Base-by-base conservation (phyloP, 805 yeast genomes). In the Starmerella stigmatis region DNA sequence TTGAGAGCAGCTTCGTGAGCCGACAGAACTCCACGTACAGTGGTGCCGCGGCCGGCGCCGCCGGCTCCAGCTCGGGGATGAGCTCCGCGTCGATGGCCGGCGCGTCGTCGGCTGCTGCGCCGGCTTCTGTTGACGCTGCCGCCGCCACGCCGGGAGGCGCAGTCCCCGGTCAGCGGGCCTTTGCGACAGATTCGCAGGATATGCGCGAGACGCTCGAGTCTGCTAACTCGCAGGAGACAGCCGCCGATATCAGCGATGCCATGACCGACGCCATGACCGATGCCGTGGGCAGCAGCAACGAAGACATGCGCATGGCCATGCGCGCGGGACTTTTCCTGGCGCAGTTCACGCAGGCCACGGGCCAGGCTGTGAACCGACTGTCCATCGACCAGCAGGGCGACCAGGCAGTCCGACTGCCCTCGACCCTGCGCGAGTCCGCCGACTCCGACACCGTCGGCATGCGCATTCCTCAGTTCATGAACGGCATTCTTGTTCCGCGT, bases 401-500 rank as follows among this genome's bases (percentile, higher is more conserved):
- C n/a, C 35, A 31, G 28, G n/a, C 16, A 5, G 25, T 41, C 22
- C 35, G 37, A 30, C 13, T 21, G 15, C 43, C 39, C n/a, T 26
- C 43, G 28, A 27, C 45, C 10, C 28, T 32, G 30, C 31, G 32
- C 21, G 44, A 32, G 28, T 10, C 26, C 12, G 22, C 28, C 12
- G 42, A 25, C 23, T 28, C 17, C 10, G 36, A 40, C 13, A 34
- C 38, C 19, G 16, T 22, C n/a, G 38, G 38, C 19, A 23, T 34
- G 28, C 38, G 83, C 19, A 67, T 50, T 41, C 48, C 85, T 43
- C 63, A 64, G 20, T 78, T 78, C 55, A 62, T 68, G 38, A 64
- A 81, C 33, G 94, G 94, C 1, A 76, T 79, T 19, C 71, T 88
- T n/a, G 73, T 86, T 5, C 96, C 96, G 1, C 74, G 85, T 46